phyloP scores from a whole-genome alignment of 169 alveolate species.

The Blepharisma undulans region DNA sequence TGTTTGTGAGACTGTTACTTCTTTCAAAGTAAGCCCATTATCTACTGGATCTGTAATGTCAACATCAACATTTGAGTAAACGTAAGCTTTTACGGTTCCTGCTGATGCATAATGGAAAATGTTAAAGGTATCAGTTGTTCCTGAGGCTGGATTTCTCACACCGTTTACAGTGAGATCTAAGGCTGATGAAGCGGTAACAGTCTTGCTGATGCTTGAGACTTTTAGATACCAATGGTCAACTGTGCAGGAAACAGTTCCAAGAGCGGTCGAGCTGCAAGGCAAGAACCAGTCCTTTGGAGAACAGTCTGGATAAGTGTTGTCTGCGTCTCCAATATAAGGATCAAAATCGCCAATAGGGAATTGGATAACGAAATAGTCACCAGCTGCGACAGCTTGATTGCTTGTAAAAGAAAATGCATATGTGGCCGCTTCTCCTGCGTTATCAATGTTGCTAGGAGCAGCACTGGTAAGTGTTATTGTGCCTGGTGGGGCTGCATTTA shows the following conservation, averaged over 20 bases:
- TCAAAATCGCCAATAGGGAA: conserved; percentile 30
- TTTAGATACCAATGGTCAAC: conserved; percentile 30
- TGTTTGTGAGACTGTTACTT: too few relatives aligned
- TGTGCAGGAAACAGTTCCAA: not conserved
- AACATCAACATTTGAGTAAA: too few relatives aligned
- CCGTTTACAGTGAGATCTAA: too few relatives aligned
- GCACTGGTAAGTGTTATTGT: not conserved
- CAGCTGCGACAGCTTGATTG: not conserved
- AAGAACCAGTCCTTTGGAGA: not conserved
- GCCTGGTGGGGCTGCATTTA: not conserved
- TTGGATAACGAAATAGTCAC: conserved; percentile 11
- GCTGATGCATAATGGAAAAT: too few relatives aligned
- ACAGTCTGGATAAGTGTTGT: not conserved
- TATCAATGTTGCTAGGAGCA: not conserved
- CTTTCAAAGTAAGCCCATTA: too few relatives aligned
- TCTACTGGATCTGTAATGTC: too few relatives aligned
- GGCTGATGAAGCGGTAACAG: too few relatives aligned
- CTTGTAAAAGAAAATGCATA: not conserved
- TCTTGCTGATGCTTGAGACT: not conserved
- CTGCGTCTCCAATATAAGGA: conserved; percentile 24
- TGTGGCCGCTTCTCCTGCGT: conserved; percentile 22
- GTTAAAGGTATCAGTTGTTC: too few relatives aligned
- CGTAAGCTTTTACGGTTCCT: too few relatives aligned
- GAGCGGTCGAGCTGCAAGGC: not conserved
- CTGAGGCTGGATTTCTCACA: too few relatives aligned